Conservation (phyloP, 225 moss, liverwort and hornwort genomes). For the Rhytidiadelphus loreus region DNA sequence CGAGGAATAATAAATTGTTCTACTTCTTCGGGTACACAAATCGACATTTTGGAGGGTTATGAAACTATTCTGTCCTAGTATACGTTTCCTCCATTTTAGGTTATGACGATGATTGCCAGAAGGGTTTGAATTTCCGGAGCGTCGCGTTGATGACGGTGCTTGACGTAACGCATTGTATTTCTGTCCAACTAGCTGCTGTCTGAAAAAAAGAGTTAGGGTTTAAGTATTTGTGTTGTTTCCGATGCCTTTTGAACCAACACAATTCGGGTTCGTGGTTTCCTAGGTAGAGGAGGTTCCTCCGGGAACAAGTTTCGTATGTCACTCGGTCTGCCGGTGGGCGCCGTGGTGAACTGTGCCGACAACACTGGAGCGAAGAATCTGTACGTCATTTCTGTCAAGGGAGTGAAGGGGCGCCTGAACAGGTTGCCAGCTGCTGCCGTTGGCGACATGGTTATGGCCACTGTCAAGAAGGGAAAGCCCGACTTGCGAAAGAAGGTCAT, state of each 20-base stretch:
- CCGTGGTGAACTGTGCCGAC: conserved; percentile 84
- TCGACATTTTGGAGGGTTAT: neutral
- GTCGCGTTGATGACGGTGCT: neutral
- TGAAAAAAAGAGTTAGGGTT: neutral
- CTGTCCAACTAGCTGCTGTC: neutral
- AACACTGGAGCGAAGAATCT: conserved; percentile 92
- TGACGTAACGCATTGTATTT: neutral
- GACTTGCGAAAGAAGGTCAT: conserved; percentile 82
- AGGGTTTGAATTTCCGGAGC: neutral
- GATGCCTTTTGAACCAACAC: neutral
- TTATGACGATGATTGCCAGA: neutral
- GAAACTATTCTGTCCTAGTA: neutral
- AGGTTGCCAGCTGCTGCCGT: conserved; percentile 80
- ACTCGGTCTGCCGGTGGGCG: conserved; percentile 75
- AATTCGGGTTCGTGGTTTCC: neutral
- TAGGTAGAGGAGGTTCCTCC: conserved; percentile 83
- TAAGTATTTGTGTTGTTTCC: neutral
- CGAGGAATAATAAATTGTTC: neutral
- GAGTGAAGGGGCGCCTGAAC: conserved; percentile 86
- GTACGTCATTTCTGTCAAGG: conserved; percentile 85
- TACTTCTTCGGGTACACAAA: neutral
- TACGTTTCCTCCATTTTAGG: neutral
- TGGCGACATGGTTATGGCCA: conserved; percentile 93
- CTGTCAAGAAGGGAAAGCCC: conserved; percentile 83
- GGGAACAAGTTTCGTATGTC: conserved; percentile 96